phyloP scores from a whole-genome alignment of 2,329 filamentous ascomycete species.

The Thielaviopsis cerberus region DNA sequence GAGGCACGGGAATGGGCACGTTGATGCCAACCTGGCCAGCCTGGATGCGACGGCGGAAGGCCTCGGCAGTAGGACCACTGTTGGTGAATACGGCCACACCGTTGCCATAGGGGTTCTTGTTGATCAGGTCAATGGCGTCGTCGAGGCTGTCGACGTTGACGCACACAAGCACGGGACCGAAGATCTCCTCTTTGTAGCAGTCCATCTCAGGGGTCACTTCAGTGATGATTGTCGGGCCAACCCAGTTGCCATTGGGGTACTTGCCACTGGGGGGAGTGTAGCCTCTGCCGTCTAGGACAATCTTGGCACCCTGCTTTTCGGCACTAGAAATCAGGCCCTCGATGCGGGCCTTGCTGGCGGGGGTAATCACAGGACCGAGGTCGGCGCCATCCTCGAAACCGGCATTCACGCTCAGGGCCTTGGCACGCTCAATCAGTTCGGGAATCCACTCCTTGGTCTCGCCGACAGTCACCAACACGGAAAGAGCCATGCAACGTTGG shows the following conservation, averaged over 20 bases:
- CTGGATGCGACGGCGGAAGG: conserved; percentile 65
- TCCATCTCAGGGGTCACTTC: conserved; percentile 65
- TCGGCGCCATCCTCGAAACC: conserved; percentile 68
- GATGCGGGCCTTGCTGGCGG: conserved; percentile 61
- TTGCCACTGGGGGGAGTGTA: conserved; percentile 44
- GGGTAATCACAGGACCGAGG: conserved; percentile 64
- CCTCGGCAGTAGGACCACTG: conserved; percentile 56
- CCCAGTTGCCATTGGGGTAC: conserved; percentile 59
- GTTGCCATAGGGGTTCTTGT: conserved; percentile 74
- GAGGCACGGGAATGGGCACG: conserved; percentile 55
- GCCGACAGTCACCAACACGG: conserved; percentile 65
- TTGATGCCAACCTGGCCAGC: conserved; percentile 77
- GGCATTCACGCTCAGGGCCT: conserved; percentile 54
- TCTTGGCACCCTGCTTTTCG: conserved; percentile 62
- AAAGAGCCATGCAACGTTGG: conserved; percentile 74
- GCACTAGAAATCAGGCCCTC: conserved; percentile 58
- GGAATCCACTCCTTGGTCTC: conserved; percentile 69
- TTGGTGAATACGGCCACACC: conserved; percentile 71
- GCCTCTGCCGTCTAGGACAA: conserved; percentile 64
- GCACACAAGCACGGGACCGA: conserved; percentile 68
- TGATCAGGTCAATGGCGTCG: conserved; percentile 65
- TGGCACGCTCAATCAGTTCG: conserved; percentile 60
- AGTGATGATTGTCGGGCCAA: conserved; percentile 66
- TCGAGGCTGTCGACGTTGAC: conserved; percentile 61
- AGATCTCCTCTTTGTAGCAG: conserved; percentile 75